These are phyloP conservation scores for Hemileia vastatrix DNA, from an alignment of 1,284 basidiomycete genomes.

Conservation along the genomic window DNA sequence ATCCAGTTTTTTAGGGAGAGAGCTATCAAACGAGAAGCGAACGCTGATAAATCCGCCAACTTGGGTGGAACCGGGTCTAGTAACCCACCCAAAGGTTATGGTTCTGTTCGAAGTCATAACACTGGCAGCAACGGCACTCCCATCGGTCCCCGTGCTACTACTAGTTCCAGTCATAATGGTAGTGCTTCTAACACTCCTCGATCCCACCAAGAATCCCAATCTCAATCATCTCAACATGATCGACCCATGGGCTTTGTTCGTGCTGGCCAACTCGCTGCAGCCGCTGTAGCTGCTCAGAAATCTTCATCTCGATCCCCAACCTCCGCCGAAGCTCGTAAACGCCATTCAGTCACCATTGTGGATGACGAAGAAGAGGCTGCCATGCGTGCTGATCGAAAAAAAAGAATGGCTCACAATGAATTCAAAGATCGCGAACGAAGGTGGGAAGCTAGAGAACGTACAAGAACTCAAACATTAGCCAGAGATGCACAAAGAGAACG, in stretches of 20 bases:
- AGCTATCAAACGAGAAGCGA: conserved; percentile 29
- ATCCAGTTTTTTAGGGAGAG: conserved; percentile 39
- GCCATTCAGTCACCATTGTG: too few relatives aligned
- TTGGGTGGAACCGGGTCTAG: conserved; percentile 17
- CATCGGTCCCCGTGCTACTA: conserved; percentile 7
- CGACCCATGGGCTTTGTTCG: conserved; percentile 20
- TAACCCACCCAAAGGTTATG: conserved; percentile 14
- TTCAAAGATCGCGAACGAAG: conserved; percentile 25
- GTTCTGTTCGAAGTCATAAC: conserved; percentile 8
- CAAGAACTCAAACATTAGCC: conserved; percentile 19
- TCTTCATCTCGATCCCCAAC: background rate
- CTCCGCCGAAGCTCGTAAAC: too few relatives aligned
- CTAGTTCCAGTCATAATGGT: too few relatives aligned
- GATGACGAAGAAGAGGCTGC: conserved; percentile 24
- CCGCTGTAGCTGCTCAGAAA: background rate
- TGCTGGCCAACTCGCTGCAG: conserved; percentile 21
- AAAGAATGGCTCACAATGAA: conserved; percentile 18
- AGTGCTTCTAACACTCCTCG: conserved; percentile 4
- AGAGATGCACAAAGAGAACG: conserved; percentile 23
- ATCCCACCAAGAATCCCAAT: too few relatives aligned
- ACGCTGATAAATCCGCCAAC: conserved; percentile 26
- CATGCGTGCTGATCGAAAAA: conserved; percentile 8
- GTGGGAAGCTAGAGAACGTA: conserved; percentile 26
- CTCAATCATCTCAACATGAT: too few relatives aligned
- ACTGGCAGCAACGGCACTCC: conserved; percentile 21